phyloP scores from a whole-genome alignment of 2,329 filamentous ascomycete genomes.

The Coniella vitis region DNA sequence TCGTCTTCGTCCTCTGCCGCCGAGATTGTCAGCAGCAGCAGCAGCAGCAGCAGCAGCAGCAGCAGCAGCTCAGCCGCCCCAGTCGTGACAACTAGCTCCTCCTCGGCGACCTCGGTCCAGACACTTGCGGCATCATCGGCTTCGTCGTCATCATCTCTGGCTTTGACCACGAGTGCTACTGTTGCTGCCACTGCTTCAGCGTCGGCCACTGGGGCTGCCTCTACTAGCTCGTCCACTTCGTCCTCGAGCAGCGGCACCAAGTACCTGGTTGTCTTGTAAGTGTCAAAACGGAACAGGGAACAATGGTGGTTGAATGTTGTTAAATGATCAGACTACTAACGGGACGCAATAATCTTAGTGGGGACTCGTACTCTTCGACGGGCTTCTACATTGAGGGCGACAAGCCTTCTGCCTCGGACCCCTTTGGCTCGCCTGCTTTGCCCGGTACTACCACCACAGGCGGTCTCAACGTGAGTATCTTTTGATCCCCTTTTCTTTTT shows the following conservation, averaged over 20 bases:
- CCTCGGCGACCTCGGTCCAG: background rate
- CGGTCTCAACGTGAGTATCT: conserved; percentile 10
- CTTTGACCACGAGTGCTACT: background rate
- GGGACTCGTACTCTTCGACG: conserved; percentile 15
- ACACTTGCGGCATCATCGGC: background rate
- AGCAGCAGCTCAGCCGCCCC: background rate
- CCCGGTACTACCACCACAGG: conserved; percentile 10
- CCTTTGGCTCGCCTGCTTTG: conserved; percentile 4
- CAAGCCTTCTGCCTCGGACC: conserved; percentile 7
- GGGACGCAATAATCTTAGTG: background rate
- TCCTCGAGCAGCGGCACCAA: conserved; percentile 10
- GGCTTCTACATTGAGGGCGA: conserved; percentile 16
- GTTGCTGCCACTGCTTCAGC: background rate
- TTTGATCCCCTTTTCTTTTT: no score
- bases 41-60: background rate
- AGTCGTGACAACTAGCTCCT: background rate
- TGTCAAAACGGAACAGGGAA: no score
- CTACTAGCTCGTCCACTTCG: background rate
- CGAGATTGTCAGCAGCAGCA: background rate
- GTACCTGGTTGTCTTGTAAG: conserved; percentile 15
- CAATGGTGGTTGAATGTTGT: no score
- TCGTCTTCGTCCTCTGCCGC: background rate
- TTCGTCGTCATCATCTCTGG: background rate
- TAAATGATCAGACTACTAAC: no score
- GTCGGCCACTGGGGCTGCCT: background rate